Conservation (phyloP, 2,329 filamentous ascomycete genomes). For the Verticillium isaacii region DNA sequence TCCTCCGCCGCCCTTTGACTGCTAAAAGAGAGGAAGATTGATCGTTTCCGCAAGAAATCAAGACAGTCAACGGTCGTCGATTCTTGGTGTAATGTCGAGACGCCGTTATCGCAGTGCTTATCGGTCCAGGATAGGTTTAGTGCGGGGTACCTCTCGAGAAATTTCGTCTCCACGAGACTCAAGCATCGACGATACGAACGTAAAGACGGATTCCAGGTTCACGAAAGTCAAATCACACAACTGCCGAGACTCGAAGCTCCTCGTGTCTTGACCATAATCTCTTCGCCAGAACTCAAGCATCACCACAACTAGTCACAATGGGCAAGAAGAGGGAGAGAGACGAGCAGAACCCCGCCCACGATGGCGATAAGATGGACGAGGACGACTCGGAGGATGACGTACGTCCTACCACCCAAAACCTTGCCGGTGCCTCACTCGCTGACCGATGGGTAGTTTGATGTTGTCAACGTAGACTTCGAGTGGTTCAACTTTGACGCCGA, state of each 20-base stretch:
- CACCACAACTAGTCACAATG: constrained; percentile 26
- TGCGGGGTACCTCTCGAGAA: constrained; percentile 28
- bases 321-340: constrained; percentile 48
- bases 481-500: constrained; percentile 93
- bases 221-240: background rate
- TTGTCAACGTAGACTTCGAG: constrained; percentile 95
- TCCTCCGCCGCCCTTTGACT: no score
- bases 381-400: constrained; percentile 52
- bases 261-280: background rate
- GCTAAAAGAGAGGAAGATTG: no score
- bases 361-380: constrained; percentile 44
- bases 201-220: background rate
- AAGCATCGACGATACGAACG: background rate
- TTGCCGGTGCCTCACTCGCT: background rate
- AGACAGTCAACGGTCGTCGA: no score
- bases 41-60: no score
- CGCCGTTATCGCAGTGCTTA: constrained; percentile 12
- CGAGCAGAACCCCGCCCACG: constrained; percentile 36
- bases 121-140: constrained; percentile 27
- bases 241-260: background rate
- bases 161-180: constrained; percentile 1
- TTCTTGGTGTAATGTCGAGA: background rate
- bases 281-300: background rate
- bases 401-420: constrained; percentile 9
- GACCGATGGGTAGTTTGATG: constrained; percentile 51